Evolutionary conservation across 768 basidiomycete species (phyloP).

Genomic region (Xanthoconium stramineum): DNA sequence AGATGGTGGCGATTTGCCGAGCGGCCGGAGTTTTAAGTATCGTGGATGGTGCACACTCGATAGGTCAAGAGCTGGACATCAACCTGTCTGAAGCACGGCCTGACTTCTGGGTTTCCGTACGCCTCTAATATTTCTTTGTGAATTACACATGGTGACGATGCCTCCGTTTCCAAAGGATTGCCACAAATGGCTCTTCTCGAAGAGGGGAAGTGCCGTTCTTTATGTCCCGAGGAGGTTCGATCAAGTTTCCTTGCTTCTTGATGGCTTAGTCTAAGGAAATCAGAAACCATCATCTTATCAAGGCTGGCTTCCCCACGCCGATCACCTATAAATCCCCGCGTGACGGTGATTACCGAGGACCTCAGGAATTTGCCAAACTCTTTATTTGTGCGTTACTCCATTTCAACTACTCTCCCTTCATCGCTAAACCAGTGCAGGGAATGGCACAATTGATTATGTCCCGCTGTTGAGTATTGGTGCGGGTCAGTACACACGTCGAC

Average conservation of each 20-base stretch:
- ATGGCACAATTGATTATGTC: conserved; percentile 56
- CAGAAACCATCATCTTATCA: conserved; percentile 65
- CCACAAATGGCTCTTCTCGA: conserved; percentile 81
- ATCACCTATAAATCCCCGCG: conserved; percentile 47
- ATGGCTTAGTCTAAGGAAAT: background rate
- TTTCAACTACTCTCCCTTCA: background rate
- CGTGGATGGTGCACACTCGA: conserved; percentile 78
- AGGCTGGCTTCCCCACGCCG: conserved; percentile 52
- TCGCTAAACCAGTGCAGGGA: conserved; percentile 42
- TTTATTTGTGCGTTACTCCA: conserved; percentile 37
- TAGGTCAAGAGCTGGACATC: conserved; percentile 67
- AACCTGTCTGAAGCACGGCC: conserved; percentile 54
- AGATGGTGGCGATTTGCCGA: conserved; percentile 59
- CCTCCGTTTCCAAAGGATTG: conserved; percentile 50
- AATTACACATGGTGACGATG: no score
- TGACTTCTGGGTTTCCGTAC: conserved; percentile 78
- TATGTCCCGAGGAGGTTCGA: conserved; percentile 67
- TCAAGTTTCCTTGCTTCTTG: background rate
- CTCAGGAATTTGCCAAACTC: conserved; percentile 44
- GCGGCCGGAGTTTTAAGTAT: conserved; percentile 62
- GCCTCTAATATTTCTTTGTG: conserved; percentile 15
- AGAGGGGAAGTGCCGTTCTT: conserved; percentile 66
- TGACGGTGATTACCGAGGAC: conserved; percentile 30
- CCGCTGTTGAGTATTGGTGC: conserved; percentile 52
- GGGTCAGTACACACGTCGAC: conserved; percentile 34